Evolutionary conservation across 2,329 filamentous ascomycete species (phyloP).

Genomic region (Chaetomiaceae sp.): DNA sequence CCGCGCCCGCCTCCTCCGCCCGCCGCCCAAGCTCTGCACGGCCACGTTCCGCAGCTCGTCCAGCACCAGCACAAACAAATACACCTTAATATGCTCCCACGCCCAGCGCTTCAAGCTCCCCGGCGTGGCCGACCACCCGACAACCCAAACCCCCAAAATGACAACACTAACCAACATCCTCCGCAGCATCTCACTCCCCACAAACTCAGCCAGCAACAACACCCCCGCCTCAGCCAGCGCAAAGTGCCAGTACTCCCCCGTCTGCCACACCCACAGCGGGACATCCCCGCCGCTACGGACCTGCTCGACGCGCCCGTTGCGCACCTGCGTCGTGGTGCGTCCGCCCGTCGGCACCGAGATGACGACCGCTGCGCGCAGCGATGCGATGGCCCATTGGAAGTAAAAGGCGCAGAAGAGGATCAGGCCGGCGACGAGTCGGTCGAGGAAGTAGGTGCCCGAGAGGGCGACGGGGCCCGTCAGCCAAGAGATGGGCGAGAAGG

Average conservation of each 20-base stretch:
- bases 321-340: background rate
- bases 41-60: conserved; percentile 14
- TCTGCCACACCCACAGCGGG: conserved; percentile 10
- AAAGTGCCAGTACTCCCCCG: conserved; percentile 14
- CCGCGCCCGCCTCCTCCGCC: background rate
- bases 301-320: conserved; percentile 10
- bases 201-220: conserved; percentile 14
- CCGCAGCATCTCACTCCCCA: conserved; percentile 9
- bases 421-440: conserved; percentile 14
- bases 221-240: conserved; percentile 8
- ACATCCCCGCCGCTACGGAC: background rate
- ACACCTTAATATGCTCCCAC: conserved; percentile 19
- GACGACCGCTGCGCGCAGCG: conserved; percentile 5
- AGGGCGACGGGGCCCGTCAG: conserved; percentile 3
- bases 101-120: conserved; percentile 15
- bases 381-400: conserved; percentile 19
- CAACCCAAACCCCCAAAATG: conserved; percentile 10
- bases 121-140: conserved; percentile 17
- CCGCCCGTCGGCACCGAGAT: conserved; percentile 8
- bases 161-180: conserved; percentile 4
- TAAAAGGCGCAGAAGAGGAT: conserved; percentile 16
- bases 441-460: conserved; percentile 12
- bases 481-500: conserved; percentile 18
- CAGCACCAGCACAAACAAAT: conserved; percentile 16
- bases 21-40: background rate